A percentile compares a stretch with the other conserved stretches of the same genome.
phyloP scores from a whole-genome alignment of 345 rosid species.

The Durio zibethinus region DNA sequence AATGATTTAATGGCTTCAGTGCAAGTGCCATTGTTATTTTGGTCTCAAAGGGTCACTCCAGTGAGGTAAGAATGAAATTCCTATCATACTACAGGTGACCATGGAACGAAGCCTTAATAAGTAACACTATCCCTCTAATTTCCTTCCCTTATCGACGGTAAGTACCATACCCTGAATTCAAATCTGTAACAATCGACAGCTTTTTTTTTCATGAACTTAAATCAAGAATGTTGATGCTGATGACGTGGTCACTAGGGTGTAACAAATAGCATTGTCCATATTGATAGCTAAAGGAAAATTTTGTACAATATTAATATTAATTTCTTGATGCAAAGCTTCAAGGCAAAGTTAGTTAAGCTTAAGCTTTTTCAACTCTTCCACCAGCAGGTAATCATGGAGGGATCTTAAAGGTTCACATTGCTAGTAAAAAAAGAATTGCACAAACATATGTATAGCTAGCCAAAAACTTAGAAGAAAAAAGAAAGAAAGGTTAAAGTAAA shows the following conservation, averaged over 20 bases:
- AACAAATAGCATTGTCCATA: neutral
- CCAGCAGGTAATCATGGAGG: neutral
- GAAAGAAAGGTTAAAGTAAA: neutral
- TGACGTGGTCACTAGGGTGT: no score
- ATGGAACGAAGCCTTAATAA: no score
- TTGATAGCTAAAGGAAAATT: neutral
- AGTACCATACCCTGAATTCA: neutral
- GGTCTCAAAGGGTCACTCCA: neutral
- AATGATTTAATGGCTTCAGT: neutral
- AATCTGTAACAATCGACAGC: no score
- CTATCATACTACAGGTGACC: no score
- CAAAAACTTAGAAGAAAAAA: neutral
- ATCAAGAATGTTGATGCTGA: no score
- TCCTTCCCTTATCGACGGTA: no score
- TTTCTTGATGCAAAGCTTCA: neutral
- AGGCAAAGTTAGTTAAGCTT: neutral
- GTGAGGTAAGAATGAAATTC: no score
- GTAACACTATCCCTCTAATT: no score
- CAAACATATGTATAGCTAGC: neutral
- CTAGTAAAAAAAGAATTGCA: neutral
- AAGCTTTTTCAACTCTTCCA: neutral
- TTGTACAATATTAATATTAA: neutral
- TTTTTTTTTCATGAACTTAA: no score
- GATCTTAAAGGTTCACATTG: neutral
- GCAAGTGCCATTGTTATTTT: neutral